Evolutionary conservation across 176 grass and related monocot species (phyloP).

Genomic region (Triticum timopheevii): DNA sequence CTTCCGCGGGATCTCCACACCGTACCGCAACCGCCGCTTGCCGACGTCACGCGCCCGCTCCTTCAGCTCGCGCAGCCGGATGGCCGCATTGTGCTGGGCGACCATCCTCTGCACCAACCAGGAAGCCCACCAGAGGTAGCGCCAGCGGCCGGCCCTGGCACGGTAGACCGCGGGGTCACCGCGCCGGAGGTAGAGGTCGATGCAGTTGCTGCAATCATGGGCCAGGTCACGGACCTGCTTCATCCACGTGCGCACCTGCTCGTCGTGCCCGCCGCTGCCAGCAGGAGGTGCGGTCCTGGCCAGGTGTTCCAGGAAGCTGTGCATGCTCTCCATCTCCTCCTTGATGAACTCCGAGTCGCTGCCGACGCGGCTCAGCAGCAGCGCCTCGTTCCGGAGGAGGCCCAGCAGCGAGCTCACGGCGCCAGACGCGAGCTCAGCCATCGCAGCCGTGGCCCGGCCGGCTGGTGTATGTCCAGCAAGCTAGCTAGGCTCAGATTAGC

Average conservation of each 20-base stretch:
- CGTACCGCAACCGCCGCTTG: neutral
- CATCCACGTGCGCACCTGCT: constrained; percentile 1
- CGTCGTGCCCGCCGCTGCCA: neutral
- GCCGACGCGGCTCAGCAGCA: neutral
- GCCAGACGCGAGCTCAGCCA: neutral
- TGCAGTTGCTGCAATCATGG: neutral
- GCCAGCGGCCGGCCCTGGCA: neutral
- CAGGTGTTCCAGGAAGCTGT: constrained; percentile 25
- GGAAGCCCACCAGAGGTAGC: neutral
- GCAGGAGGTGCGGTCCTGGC: neutral
- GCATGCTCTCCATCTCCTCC: constrained; percentile 2
- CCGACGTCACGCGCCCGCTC: neutral
- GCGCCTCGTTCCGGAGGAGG: neutral
- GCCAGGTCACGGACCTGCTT: neutral
- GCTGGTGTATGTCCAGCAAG: too few relatives aligned
- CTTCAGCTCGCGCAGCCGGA: neutral
- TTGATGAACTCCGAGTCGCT: neutral
- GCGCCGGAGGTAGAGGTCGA: neutral
- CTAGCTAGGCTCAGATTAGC: too few relatives aligned
- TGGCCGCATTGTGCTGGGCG: neutral
- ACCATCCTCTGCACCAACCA: neutral
- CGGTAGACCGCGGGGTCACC: neutral
- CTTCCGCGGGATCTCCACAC: neutral
- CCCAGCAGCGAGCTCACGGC: neutral
- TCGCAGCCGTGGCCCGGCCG: neutral